Evolutionary conservation across 176 grass and related monocot species (phyloP).

Genomic region (Coix lacrymajobi): DNA sequence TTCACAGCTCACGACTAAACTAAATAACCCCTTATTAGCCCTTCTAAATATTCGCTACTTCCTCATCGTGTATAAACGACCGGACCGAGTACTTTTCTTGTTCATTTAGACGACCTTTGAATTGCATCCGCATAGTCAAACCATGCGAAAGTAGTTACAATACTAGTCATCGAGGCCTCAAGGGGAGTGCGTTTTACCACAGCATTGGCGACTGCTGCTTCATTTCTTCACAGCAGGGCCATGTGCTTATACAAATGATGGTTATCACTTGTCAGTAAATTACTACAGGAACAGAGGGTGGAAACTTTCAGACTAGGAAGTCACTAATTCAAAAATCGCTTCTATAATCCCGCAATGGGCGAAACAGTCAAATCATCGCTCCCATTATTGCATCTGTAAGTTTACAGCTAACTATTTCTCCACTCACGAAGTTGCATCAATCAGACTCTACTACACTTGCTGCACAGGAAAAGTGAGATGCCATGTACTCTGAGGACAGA

Average conservation of each 20-base stretch:
- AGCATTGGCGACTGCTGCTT: not conserved
- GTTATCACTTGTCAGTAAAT: not conserved
- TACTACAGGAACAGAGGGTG: not conserved
- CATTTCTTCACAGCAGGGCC: not conserved
- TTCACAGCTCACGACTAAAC: too few species aligned
- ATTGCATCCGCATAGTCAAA: not conserved
- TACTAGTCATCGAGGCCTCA: not conserved
- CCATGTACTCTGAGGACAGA: not conserved
- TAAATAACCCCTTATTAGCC: too few species aligned
- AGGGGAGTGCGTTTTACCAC: not conserved
- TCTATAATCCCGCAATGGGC: not conserved
- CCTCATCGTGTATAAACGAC: too few species aligned
- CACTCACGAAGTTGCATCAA: constrained; percentile 6
- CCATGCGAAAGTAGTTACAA: not conserved
- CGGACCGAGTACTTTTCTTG: too few species aligned
- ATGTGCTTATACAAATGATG: not conserved
- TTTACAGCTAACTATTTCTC: constrained; percentile 18
- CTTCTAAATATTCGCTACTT: too few species aligned
- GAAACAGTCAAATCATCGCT: not conserved
- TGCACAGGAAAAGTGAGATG: not conserved
- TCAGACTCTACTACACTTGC: not conserved
- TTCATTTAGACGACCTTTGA: not conserved
- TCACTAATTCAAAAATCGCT: constrained; percentile 14
- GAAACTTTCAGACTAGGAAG: not conserved
- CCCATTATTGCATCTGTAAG: not conserved